These are phyloP conservation scores for Crithidia bombi DNA, from an alignment of 208 protist species.

Conservation along the genomic window DNA sequence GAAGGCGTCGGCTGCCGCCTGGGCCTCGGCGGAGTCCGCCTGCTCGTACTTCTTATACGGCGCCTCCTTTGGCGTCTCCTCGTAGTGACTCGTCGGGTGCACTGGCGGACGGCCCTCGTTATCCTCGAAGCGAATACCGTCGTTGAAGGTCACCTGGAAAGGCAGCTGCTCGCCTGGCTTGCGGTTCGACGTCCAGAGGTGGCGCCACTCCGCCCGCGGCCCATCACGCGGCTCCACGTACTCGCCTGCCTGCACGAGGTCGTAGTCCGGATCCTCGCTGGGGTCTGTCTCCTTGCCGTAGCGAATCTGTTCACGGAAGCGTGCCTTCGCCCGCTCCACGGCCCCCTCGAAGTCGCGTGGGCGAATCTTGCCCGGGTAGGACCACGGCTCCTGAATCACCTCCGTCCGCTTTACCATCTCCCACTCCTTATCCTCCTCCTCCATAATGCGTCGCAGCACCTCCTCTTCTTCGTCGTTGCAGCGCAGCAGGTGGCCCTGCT, in stretches of 20 bases:
- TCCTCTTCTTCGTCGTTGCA: slow-evolving; percentile 89
- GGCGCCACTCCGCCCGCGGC: slow-evolving; percentile 86
- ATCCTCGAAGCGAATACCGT: slow-evolving; percentile 87
- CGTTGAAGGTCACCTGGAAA: slow-evolving; percentile 90
- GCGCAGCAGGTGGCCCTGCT: slow-evolving; percentile 88
- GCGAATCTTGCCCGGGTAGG: slow-evolving; percentile 89
- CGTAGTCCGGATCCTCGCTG: slow-evolving; percentile 88
- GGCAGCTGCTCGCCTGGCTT: slow-evolving; percentile 55
- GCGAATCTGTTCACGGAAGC: slow-evolving; percentile 82
- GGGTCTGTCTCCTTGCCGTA: slow-evolving; percentile 87
- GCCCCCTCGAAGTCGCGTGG: slow-evolving; percentile 84
- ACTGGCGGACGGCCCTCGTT: slow-evolving; percentile 82
- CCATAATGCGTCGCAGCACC: slow-evolving; percentile 90
- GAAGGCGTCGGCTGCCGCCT: slow-evolving; percentile 37
- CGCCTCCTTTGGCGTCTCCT: slow-evolving; percentile 82
- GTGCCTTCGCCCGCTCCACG: slow-evolving; percentile 87
- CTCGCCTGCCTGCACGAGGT: slow-evolving; percentile 87
- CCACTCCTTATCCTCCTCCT: slow-evolving; percentile 92
- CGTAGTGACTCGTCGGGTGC: slow-evolving; percentile 84
- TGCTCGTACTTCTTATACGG: slow-evolving; percentile 77
- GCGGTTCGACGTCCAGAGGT: slow-evolving; percentile 88
- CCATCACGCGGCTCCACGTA: slow-evolving; percentile 91
- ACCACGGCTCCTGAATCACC: slow-evolving; percentile 91
- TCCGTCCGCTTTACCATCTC: slow-evolving; percentile 92
- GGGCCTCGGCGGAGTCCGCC: slow-evolving; percentile 51